Conservation (phyloP, 2,329 filamentous ascomycete genomes). For the Colletotrichum sansevieriae region DNA sequence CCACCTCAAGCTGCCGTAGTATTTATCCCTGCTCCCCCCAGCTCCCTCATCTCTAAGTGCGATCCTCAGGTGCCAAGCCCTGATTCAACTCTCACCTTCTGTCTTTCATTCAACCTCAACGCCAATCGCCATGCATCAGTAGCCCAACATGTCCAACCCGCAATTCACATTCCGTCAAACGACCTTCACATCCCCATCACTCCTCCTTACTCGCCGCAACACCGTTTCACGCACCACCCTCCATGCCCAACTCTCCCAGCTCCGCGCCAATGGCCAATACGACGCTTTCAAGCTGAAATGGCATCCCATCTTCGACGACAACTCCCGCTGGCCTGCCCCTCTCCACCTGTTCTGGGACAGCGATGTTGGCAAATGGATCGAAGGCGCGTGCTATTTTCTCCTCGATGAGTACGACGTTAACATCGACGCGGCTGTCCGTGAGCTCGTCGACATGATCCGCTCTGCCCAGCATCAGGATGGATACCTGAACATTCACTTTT, state of each 20-base stretch:
- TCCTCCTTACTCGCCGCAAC: constrained; percentile 51
- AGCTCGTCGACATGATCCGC: constrained; percentile 70
- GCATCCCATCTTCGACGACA: constrained; percentile 66
- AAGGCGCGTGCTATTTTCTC: constrained; percentile 71
- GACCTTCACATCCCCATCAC: constrained; percentile 51
- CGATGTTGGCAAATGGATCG: constrained; percentile 70
- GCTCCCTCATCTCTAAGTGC: neutral
- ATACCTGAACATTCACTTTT: constrained; percentile 74
- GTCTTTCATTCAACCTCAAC: too few species aligned
- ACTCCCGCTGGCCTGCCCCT: constrained; percentile 66
- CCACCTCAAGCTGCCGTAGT: neutral
- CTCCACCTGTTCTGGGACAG: constrained; percentile 72
- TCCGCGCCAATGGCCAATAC: constrained; percentile 68
- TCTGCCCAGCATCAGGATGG: constrained; percentile 70
- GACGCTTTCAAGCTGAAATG: constrained; percentile 70
- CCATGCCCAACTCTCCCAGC: constrained; percentile 64
- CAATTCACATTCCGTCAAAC: constrained; percentile 54
- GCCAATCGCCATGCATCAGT: neutral
- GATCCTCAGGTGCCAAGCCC: neutral
- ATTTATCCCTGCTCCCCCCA: constrained; percentile 5
- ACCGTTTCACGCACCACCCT: constrained; percentile 56
- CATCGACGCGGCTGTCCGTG: constrained; percentile 63
- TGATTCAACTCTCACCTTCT: neutral
- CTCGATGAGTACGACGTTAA: constrained; percentile 56
- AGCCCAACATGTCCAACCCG: constrained; percentile 49